Percentiles rank a stretch among this genome's conserved stretches.
Conservation (phyloP, 805 yeast species). For the Priceomyces medius region DNA sequence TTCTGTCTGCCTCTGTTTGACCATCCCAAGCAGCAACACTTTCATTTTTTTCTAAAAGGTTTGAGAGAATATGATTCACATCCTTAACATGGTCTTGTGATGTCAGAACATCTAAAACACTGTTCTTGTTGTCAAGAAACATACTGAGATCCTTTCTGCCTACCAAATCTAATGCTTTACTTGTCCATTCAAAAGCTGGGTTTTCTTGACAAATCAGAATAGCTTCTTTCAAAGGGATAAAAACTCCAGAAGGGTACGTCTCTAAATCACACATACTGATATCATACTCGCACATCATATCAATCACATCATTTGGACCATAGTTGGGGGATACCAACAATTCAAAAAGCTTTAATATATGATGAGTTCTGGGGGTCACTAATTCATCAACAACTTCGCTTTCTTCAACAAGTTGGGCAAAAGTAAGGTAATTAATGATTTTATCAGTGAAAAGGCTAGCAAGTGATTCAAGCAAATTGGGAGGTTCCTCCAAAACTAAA, state of each 20-base stretch:
- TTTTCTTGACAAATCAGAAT: slow-evolving; percentile 53
- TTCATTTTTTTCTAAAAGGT: slow-evolving; percentile 40
- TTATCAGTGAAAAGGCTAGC: slow-evolving; percentile 45
- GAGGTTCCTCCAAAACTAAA: slow-evolving; percentile 54
- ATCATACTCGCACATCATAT: slow-evolving; percentile 57
- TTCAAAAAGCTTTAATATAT: slow-evolving; percentile 61
- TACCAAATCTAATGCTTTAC: slow-evolving; percentile 52
- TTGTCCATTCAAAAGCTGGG: slow-evolving; percentile 49
- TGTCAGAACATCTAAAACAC: slow-evolving; percentile 5
- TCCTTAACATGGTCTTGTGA: slow-evolving; percentile 18
- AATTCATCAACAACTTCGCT: slow-evolving; percentile 54
- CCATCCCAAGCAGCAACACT: slow-evolving; percentile 64
- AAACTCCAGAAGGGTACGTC: slow-evolving; percentile 71
- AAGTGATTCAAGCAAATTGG: slow-evolving; percentile 57
- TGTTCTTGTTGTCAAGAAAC: slow-evolving; percentile 20
- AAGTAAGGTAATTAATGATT: slow-evolving; percentile 57
- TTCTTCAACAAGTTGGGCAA: slow-evolving; percentile 68
- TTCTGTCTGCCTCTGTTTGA: slow-evolving; percentile 66
- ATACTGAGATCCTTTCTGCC: slow-evolving; percentile 63
- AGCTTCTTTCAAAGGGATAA: slow-evolving; percentile 64
- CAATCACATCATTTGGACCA: slow-evolving; percentile 54
- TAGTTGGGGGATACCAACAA: slow-evolving; percentile 54
- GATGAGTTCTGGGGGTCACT: slow-evolving; percentile 66
- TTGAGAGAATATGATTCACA: slow-evolving; percentile 43
- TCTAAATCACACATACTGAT: slow-evolving; percentile 55